Conservation (phyloP, 495 filamentous ascomycete species). For the Hyaloscypha hepaticicola region DNA sequence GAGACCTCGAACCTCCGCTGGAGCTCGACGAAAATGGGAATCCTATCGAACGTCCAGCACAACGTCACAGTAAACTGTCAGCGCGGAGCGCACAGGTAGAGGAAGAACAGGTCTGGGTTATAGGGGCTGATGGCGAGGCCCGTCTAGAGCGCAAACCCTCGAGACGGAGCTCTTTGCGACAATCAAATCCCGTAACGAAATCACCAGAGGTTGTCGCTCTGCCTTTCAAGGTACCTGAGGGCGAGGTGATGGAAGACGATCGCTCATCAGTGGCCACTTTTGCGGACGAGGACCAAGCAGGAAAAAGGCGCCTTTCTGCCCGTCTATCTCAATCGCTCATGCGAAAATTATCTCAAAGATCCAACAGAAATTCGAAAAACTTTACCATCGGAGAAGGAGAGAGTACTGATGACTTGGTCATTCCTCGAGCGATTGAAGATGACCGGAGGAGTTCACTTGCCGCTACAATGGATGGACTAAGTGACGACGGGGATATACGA, state of each 20-base stretch:
- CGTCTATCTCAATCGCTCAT: slow-evolving; percentile 48
- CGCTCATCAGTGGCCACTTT: slow-evolving; percentile 61
- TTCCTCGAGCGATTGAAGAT: slow-evolving; percentile 36
- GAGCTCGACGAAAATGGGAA: slow-evolving; percentile 24
- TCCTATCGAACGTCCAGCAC: slow-evolving; percentile 24
- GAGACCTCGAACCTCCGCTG: slow-evolving; percentile 31
- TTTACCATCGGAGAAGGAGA: slow-evolving; percentile 13
- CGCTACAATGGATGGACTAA: slow-evolving; percentile 54
- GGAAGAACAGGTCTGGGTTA: slow-evolving; percentile 37
- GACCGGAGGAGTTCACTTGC: slow-evolving; percentile 49
- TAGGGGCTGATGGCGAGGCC: slow-evolving; percentile 34
- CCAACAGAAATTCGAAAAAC: slow-evolving; percentile 26
- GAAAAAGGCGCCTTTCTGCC: slow-evolving; percentile 34
- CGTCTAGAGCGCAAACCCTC: slow-evolving; percentile 26
- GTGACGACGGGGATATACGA: slow-evolving; percentile 37
- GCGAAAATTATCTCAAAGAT: slow-evolving; percentile 47
- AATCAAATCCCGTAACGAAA: slow-evolving; percentile 22
- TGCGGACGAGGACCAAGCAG: slow-evolving; percentile 52
- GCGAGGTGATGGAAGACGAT: slow-evolving; percentile 47
- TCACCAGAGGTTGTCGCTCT: slow-evolving; percentile 52
- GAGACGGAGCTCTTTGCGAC: slow-evolving; percentile 21
- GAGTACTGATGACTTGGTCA: slow-evolving; percentile 46
- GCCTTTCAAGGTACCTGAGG: slow-evolving; percentile 57
- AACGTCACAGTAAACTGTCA: slow-evolving; percentile 16
- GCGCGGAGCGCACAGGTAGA: slow-evolving; percentile 21